Percentiles rank a stretch among this genome's conserved stretches.
Conservation (phyloP, 2,329 filamentous ascomycete genomes). For the Fusarium pseudocircinatum region DNA sequence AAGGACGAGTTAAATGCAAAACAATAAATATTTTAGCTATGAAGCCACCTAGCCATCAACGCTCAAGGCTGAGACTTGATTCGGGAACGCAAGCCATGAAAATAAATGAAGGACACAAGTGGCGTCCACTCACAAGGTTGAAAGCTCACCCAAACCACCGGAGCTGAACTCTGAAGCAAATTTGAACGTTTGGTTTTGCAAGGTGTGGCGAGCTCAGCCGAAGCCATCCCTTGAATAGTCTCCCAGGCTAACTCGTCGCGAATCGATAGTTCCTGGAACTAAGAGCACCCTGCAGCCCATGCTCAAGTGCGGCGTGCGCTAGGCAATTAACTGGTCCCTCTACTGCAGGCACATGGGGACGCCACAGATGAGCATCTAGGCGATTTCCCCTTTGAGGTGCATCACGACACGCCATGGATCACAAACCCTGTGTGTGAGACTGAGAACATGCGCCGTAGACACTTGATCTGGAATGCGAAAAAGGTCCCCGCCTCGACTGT, state of each 20-base stretch:
- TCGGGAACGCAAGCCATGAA: not conserved
- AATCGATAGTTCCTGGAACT: constrained; percentile 40
- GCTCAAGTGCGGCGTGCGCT: not conserved
- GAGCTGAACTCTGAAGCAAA: constrained; percentile 16
- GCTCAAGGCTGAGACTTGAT: not conserved
- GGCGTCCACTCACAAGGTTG: constrained; percentile 21
- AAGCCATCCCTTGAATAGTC: not conserved
- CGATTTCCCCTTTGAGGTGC: constrained; percentile 16
- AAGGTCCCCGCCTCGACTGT: not conserved
- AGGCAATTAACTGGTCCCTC: constrained; percentile 1
- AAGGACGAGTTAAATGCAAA: constrained; percentile 6
- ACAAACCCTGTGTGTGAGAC: constrained; percentile 7
- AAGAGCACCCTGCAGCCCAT: constrained; percentile 1
- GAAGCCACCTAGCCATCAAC: not conserved
- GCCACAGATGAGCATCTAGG: constrained; percentile 14
- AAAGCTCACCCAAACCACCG: not conserved
- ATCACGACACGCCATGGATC: constrained; percentile 3
- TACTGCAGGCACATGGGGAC: constrained; percentile 34
- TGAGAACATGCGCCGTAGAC: constrained; percentile 20
- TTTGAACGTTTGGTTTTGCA: constrained; percentile 6
- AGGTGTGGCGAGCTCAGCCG: constrained; percentile 22
- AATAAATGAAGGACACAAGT: constrained; percentile 12
- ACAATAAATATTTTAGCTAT: constrained; percentile 4
- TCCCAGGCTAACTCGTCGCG: constrained; percentile 5
- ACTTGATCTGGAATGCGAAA: constrained; percentile 31